Evolutionary conservation across 495 filamentous ascomycete genomes (phyloP).

Genomic region (Aspergillus steynii): DNA sequence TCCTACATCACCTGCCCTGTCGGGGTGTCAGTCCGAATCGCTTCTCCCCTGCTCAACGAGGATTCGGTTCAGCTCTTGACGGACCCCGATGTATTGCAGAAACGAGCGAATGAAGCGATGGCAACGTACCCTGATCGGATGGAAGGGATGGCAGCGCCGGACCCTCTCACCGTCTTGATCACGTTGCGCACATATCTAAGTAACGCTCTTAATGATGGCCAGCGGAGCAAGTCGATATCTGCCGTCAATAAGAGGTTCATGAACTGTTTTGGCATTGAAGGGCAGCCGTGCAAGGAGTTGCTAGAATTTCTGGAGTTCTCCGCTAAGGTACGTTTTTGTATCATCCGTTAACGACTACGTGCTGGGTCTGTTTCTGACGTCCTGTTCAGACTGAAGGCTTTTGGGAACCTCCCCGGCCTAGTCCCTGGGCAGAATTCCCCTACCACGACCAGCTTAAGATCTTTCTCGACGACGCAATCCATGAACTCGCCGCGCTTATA

Average conservation of each 20-base stretch:
- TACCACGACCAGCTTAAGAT: slow-evolving; percentile 46
- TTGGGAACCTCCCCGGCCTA: slow-evolving; percentile 50
- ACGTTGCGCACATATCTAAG: slow-evolving; percentile 62
- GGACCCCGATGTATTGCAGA: slow-evolving; percentile 53
- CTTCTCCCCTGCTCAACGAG: slow-evolving; percentile 51
- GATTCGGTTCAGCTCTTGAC: slow-evolving; percentile 55
- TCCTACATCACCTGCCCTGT: slow-evolving; percentile 56
- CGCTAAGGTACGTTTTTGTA: slow-evolving; percentile 32
- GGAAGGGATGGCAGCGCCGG: slow-evolving; percentile 48
- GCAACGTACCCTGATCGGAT: slow-evolving; percentile 59
- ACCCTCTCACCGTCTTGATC: slow-evolving; percentile 50
- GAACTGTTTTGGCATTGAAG: slow-evolving; percentile 61
- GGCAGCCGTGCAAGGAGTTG: slow-evolving; percentile 58
- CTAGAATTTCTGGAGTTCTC: slow-evolving; percentile 65
- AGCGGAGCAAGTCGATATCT: slow-evolving; percentile 56
- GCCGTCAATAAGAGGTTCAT: slow-evolving; percentile 71
- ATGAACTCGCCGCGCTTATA: slow-evolving; percentile 52
- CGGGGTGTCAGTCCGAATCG: slow-evolving; percentile 54
- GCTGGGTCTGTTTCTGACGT: slow-evolving; percentile 16
- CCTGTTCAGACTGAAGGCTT: slow-evolving; percentile 31
- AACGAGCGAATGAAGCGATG: slow-evolving; percentile 54
- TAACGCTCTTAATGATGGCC: slow-evolving; percentile 55
- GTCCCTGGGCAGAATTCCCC: slow-evolving; percentile 34
- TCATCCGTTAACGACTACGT: not conserved
- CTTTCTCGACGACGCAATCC: slow-evolving; percentile 55